Percentiles rank a stretch among this genome's conserved stretches.
phyloP scores from a whole-genome alignment of 208 protist genomes.

The Crithidia fasciculata region DNA sequence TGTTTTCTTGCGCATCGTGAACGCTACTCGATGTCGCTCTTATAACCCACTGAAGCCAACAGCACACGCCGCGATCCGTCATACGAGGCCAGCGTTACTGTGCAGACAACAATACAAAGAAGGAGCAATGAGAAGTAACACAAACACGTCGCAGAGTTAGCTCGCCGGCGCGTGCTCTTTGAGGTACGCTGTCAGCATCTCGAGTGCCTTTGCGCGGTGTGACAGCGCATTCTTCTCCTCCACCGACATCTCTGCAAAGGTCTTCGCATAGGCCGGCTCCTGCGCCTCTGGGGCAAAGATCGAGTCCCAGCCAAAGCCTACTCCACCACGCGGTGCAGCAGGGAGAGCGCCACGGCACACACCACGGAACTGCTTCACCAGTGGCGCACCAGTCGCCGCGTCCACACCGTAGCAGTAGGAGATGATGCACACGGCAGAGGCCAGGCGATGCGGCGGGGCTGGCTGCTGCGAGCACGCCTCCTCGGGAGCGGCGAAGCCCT shows the following conservation, averaged over 20 bases:
- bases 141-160: not conserved
- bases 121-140: not conserved
- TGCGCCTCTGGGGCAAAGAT: conserved; percentile 93
- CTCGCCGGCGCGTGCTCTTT: not conserved
- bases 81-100: no score
- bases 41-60: no score
- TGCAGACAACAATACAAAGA: not conserved
- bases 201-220: conserved; percentile 90
- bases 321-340: conserved; percentile 60
- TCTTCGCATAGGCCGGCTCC: conserved; percentile 47
- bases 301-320: conserved; percentile 95
- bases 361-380: conserved; percentile 75
- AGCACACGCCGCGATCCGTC: no score
- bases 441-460: conserved; percentile 42
- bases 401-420: conserved; percentile 37
- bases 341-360: conserved; percentile 72
- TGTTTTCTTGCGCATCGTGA: no score
- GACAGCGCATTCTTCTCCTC: conserved; percentile 96
- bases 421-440: conserved; percentile 86
- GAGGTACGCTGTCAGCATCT: conserved; percentile 43
- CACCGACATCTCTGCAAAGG: conserved; percentile 89
- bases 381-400: conserved; percentile 12
- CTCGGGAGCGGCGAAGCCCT: conserved; percentile 62
- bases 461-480: conserved; percentile 33
- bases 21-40: no score